Evolutionary conservation across 345 rosid species (phyloP).

Genomic region (Populus deltoides): DNA sequence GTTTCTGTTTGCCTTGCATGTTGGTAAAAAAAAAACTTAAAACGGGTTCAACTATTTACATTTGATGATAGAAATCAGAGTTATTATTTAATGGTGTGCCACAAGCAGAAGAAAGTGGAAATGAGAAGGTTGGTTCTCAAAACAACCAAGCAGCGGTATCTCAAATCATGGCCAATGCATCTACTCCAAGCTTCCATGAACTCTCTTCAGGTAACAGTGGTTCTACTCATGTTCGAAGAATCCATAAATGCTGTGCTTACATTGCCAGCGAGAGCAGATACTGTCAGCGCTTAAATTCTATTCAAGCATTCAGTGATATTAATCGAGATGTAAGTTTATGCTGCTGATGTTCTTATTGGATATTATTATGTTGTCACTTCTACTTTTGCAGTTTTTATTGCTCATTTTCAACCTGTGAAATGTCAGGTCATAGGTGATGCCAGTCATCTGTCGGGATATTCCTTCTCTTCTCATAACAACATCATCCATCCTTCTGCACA

Average conservation of each 20-base stretch:
- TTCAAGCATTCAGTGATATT: constrained; percentile 87
- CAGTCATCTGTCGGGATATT: constrained; percentile 74
- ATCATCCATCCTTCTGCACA: constrained; percentile 73
- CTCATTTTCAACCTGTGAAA: constrained; percentile 4
- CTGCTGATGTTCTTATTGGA: neutral
- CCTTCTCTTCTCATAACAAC: constrained; percentile 77
- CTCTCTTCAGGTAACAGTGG: constrained; percentile 40
- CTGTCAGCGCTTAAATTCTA: constrained; percentile 74
- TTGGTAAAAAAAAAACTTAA: neutral
- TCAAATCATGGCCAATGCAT: constrained; percentile 68
- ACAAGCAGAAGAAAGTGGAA: constrained; percentile 66
- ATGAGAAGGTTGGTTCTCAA: constrained; percentile 49
- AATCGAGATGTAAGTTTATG: constrained; percentile 78
- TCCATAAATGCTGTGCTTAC: constrained; percentile 89
- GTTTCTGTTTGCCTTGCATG: neutral
- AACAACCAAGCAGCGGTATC: constrained; percentile 50
- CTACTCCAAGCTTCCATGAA: constrained; percentile 68
- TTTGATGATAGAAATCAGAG: constrained; percentile 59
- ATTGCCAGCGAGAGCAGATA: constrained; percentile 72
- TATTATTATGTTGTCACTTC: neutral
- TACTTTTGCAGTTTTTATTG: constrained; percentile 3
- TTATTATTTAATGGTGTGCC: constrained; percentile 39
- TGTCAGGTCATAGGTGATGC: constrained; percentile 83
- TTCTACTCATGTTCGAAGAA: constrained; percentile 43
- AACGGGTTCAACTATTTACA: constrained; percentile 10